phyloP scores from a whole-genome alignment of 805 yeast genomes.

The Peterozyma xylosa region DNA sequence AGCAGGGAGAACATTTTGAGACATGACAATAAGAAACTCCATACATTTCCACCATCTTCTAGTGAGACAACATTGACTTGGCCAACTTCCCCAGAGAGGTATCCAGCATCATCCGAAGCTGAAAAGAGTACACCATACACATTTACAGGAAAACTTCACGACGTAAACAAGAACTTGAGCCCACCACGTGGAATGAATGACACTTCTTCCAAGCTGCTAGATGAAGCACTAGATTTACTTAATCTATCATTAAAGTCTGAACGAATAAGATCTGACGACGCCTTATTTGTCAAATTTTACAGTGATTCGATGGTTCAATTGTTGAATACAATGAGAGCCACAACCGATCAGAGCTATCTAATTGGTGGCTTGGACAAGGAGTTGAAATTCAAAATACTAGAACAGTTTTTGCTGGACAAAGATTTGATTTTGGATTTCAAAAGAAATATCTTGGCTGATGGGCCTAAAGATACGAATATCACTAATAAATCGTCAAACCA shows the following conservation, averaged over 20 bases:
- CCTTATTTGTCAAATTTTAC: constrained; percentile 9
- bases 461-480: no score
- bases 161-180: no score
- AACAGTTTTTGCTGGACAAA: constrained; percentile 14
- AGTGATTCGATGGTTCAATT: constrained; percentile 5
- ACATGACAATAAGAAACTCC: constrained; percentile 1
- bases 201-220: constrained; percentile 3
- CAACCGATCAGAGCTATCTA: no score
- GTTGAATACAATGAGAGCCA: not conserved
- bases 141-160: no score
- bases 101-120: no score
- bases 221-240: constrained; percentile 12
- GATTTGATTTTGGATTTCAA: constrained; percentile 10
- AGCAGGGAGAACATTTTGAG: constrained; percentile 2
- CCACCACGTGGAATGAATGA: not conserved
- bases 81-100: no score
- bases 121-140: no score
- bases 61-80: no score
- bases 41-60: no score
- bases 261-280: constrained; percentile 6
- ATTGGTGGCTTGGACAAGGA: constrained; percentile 7
- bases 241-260: constrained; percentile 12
- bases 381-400: constrained; percentile 13
- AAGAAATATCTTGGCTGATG: not conserved
- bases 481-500: no score